Evolutionary conservation across 352 stramenopile genomes (phyloP).

Genomic region (Pythium diclinum): DNA sequence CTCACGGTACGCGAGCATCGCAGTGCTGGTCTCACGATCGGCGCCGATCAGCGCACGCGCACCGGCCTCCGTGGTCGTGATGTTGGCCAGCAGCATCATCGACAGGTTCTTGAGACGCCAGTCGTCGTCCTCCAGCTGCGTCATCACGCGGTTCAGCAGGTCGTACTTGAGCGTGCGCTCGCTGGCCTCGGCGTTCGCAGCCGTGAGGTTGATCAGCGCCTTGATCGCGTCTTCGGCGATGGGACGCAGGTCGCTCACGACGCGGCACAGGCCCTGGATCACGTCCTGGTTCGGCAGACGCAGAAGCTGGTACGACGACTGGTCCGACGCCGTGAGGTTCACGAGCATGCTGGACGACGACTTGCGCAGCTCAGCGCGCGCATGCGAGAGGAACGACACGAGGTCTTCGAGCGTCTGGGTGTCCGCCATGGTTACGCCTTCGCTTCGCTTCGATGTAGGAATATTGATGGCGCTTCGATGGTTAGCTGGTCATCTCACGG

Average conservation of each 20-base stretch:
- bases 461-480: not conserved
- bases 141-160: slow-evolving; percentile 85
- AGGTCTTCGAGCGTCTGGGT: slow-evolving; percentile 81
- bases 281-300: slow-evolving; percentile 69
- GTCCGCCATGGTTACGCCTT: slow-evolving; percentile 32
- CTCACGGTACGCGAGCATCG: slow-evolving; percentile 57
- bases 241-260: slow-evolving; percentile 80
- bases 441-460: not conserved
- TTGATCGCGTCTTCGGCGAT: slow-evolving; percentile 87
- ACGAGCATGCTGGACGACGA: slow-evolving; percentile 78
- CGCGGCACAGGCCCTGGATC: slow-evolving; percentile 70
- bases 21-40: slow-evolving; percentile 43
- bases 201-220: slow-evolving; percentile 84
- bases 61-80: slow-evolving; percentile 68
- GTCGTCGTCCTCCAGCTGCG: slow-evolving; percentile 75
- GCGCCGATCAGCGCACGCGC: slow-evolving; percentile 65
- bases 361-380: slow-evolving; percentile 82
- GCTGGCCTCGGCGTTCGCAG: slow-evolving; percentile 56
- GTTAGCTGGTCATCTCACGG: slow-evolving; percentile 2
- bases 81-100: slow-evolving; percentile 87
- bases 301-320: slow-evolving; percentile 74
- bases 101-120: slow-evolving; percentile 81
- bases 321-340: slow-evolving; percentile 80
- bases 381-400: slow-evolving; percentile 77
- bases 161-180: slow-evolving; percentile 77